These are phyloP conservation scores for Dactylellina leptospora DNA, from an alignment of 2,329 filamentous ascomycete species.

Conservation along the genomic window DNA sequence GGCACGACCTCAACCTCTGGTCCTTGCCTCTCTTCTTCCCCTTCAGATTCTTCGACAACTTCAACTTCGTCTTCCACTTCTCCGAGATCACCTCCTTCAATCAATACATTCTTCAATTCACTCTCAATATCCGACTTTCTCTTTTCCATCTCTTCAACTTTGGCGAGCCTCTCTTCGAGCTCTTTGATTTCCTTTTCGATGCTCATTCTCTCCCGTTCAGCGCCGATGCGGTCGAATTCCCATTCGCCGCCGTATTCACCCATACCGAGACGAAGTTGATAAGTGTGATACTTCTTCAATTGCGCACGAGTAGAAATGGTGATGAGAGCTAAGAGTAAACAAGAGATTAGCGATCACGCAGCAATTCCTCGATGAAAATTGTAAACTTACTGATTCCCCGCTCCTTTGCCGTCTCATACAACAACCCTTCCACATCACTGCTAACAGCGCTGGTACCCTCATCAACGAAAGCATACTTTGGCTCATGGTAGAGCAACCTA, in stretches of 20 bases:
- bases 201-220: conserved; percentile 88
- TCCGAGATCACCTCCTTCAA: conserved; percentile 60
- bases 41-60: conserved; percentile 17
- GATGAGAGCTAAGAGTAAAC: conserved; percentile 73
- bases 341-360: conserved; percentile 22
- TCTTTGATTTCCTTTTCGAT: conserved; percentile 91
- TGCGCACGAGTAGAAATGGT: conserved; percentile 95
- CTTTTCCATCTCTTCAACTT: conserved; percentile 84
- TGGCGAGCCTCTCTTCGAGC: conserved; percentile 77
- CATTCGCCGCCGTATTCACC: conserved; percentile 85
- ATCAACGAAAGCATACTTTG: conserved; percentile 90
- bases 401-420: conserved; percentile 93
- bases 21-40: conserved; percentile 7
- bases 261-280: conserved; percentile 82
- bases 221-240: conserved; percentile 93
- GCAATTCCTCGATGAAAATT: neutral
- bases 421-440: conserved; percentile 88
- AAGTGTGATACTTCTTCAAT: conserved; percentile 94
- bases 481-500: conserved; percentile 90
- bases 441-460: conserved; percentile 95
- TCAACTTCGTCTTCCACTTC: conserved; percentile 22
- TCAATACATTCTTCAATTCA: conserved; percentile 75
- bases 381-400: conserved; percentile 82
- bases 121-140: conserved; percentile 81
- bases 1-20: conserved; percentile 48